Evolutionary conservation across 352 stramenopile species (phyloP).

Genomic region (Globisporangium lucens): DNA sequence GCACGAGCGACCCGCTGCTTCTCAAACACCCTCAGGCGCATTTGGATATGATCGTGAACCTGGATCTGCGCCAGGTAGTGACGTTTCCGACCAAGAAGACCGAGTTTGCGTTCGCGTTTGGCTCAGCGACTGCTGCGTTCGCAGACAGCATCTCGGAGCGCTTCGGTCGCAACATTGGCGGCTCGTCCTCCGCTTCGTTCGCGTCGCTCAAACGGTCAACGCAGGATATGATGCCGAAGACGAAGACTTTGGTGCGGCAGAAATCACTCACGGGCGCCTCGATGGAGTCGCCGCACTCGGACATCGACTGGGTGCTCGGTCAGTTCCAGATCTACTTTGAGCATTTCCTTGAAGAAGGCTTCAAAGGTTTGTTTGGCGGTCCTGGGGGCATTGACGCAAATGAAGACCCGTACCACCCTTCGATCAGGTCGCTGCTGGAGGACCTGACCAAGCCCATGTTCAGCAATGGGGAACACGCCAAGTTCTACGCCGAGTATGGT

Average conservation of each 20-base stretch:
- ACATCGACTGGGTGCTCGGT: constrained; percentile 56
- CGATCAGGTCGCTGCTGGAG: constrained; percentile 49
- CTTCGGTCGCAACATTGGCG: constrained; percentile 25
- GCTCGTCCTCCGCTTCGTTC: not conserved
- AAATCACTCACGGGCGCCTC: constrained; percentile 6
- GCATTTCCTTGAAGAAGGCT: constrained; percentile 43
- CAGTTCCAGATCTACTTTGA: constrained; percentile 71
- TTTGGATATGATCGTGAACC: constrained; percentile 61
- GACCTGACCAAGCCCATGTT: constrained; percentile 49
- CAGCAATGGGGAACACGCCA: constrained; percentile 24
- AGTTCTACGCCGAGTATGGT: constrained; percentile 57
- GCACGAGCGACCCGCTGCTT: constrained; percentile 48
- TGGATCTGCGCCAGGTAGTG: constrained; percentile 54
- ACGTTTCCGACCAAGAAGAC: constrained; percentile 44
- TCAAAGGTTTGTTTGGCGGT: constrained; percentile 23
- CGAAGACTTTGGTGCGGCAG: constrained; percentile 9
- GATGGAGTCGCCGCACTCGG: constrained; percentile 27
- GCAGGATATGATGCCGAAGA: not conserved
- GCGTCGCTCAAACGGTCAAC: constrained; percentile 1
- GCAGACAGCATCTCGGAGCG: constrained; percentile 25
- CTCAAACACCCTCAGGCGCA: constrained; percentile 42
- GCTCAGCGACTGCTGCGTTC: constrained; percentile 36
- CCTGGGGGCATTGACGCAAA: constrained; percentile 14
- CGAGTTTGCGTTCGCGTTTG: constrained; percentile 54
- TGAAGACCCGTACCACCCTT: constrained; percentile 35